Base-by-base conservation (phyloP, 2,329 filamentous ascomycete genomes). In the Fusarium napiforme region DNA sequence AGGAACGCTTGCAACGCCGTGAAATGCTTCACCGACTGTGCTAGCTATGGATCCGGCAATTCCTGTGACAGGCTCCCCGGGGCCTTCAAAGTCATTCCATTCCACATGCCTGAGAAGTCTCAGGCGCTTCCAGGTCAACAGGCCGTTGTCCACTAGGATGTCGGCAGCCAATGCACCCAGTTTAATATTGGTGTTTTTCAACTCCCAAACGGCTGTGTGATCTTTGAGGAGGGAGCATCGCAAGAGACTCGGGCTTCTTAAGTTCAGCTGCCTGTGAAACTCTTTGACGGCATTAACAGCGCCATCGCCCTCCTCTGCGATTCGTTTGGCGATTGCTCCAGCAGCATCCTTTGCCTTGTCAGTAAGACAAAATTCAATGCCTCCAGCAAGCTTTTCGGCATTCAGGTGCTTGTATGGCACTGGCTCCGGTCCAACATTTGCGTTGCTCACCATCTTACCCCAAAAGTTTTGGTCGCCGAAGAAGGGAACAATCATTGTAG, bases 381-480 rank as follows among this genome's bases (percentile, higher is more conserved):
- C 92, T n/a, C 92, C 89, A 0, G 90, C 90, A 3, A 94, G 81
- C 47, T 87, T 89, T 66, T 93, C 90, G 1, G 85, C 86, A 3
- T 85, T 89, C 4, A 95, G 81, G 15, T 87, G 82, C 81, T 93
- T 93, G 82, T 93, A 93, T 0, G 92, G 92, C 14, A 93, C 86
- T 3, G 91, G 88, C 46, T 87, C 83, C 0, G 92, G 90, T 2
- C 93, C 93, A 1, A 91, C 92, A 32, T 88, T 87, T 3, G 90
- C 86, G 39, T 86, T 88, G 9, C 85, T 86, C 2, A 94, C 86
- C 89, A 93, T 93, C 23, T 86, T 85, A 5, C 92, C 93, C 93
- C 93, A 95, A 78, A 95, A 95, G 55, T 91, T 88, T 79, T 95
- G 93, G 77, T 95, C 93, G 6, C 93, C 93, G 73, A 95, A 95